Base-by-base conservation (phyloP, 768 basidiomycete species). In the Boletus insuetus region DNA sequence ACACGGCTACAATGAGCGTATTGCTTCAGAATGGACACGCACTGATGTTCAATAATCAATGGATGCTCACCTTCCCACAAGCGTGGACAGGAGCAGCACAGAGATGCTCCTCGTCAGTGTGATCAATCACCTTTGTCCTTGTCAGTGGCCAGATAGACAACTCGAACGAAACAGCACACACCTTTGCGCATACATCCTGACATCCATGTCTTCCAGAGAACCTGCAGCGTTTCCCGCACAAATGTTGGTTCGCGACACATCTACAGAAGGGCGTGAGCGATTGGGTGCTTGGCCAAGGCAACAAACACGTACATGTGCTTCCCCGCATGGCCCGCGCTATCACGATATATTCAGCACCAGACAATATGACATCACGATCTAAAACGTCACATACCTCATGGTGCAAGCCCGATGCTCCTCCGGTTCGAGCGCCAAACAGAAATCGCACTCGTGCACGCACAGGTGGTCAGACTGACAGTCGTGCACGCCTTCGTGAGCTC, bases 261-360 rank as follows among this genome's bases (percentile, higher is more conserved):
- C 85, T 86, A 35, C n/a, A 41, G 46, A 42, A 11, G 24, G 41
- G 22, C 34, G 17, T 58, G 4, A 39, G 34, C 22, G 7, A 16
- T 6, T 31, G 20, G 0, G 3, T 2, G 1, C 9, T n/a, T 12
- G 7, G 2, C 1, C 6, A 19, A 38, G 3, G 14, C 0, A 32
- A 14, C 3, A 1, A 37, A 46, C 26, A 61, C 78, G 6, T 64
- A 84, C 84, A 82, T 74, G 58, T 85, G 84, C 11, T 69, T 72
- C 14, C 81, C 82, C 22, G 75, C 64, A 55, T 86, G 84, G 0
- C 84, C 84, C 31, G 82, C 83, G n/a, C 83, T 85, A 34, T 24
- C 34, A 3, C 4, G 9, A 44, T n/a, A 3, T 29, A 26, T 22
- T 53, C 13, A 50, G 46, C 14, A 49, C 16, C 26, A 34, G 26